Conservation (phyloP, 805 yeast genomes). For the Yarrowia alimentaria region DNA sequence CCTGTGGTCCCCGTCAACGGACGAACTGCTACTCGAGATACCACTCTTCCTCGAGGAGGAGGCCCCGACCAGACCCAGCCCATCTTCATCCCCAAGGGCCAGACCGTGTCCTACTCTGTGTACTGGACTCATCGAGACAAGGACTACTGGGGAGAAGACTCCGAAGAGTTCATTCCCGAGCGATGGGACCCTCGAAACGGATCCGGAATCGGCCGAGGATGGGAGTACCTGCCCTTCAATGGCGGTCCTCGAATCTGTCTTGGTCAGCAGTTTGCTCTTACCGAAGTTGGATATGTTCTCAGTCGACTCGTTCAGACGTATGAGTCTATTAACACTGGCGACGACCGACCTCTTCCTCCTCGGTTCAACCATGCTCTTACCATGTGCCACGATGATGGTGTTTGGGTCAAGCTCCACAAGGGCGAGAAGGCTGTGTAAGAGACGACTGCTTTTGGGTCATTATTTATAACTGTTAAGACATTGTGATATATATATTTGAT, state of each 20-base stretch:
- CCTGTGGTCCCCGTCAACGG: constrained; percentile 53
- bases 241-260: constrained; percentile 59
- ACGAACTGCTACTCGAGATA: constrained; percentile 48
- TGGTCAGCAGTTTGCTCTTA: constrained; percentile 57
- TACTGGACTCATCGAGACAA: constrained; percentile 47
- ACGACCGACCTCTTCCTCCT: constrained; percentile 24
- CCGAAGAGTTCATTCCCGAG: constrained; percentile 48
- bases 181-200: constrained; percentile 46
- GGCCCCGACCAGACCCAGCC: constrained; percentile 45
- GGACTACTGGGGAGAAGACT: constrained; percentile 47
- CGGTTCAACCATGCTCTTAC: constrained; percentile 11
- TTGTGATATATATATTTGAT: too few species aligned
- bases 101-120: constrained; percentile 43
- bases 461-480: too few species aligned
- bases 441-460: too few species aligned
- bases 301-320: constrained; percentile 41
- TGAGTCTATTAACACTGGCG: constrained; percentile 21
- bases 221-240: constrained; percentile 54
- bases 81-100: constrained; percentile 46
- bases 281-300: constrained; percentile 49
- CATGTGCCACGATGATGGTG: constrained; percentile 26
- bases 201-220: constrained; percentile 32
- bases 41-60: constrained; percentile 53
- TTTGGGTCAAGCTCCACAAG: constrained; percentile 20
- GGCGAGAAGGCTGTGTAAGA: constrained; percentile 24